Conservation (phyloP, 345 rosid species). For the Viola odorata region DNA sequence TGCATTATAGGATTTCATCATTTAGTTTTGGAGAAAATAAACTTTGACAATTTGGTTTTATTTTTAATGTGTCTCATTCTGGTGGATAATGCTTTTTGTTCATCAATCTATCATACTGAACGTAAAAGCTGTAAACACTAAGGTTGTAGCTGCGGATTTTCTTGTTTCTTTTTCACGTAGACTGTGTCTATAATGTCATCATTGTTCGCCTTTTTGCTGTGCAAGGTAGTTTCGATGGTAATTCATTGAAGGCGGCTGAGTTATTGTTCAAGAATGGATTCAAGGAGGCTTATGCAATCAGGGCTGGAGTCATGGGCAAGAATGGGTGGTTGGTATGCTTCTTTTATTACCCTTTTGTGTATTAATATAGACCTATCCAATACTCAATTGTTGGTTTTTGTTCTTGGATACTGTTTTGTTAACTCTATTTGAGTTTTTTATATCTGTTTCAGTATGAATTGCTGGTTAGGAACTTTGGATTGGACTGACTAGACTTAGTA, state of each 20-base stretch:
- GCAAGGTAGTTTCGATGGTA: conserved; percentile 94
- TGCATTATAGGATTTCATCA: not conserved
- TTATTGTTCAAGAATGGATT: conserved; percentile 66
- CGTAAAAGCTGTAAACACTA: not conserved
- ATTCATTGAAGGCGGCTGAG: conserved; percentile 68
- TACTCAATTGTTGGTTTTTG: not conserved
- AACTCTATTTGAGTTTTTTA: too few species aligned
- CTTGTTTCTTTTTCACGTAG: not conserved
- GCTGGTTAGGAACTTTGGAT: too few species aligned
- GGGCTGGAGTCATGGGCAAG: conserved; percentile 76
- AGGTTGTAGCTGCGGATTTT: not conserved
- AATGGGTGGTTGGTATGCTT: conserved; percentile 89
- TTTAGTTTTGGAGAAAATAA: not conserved
- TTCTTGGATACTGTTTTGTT: not conserved
- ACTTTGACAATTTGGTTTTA: not conserved
- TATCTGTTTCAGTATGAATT: not conserved
- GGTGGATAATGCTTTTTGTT: not conserved
- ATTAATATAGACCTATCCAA: not conserved
- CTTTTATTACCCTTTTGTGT: not conserved
- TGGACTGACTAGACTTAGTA: too few species aligned
- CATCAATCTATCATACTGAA: not conserved
- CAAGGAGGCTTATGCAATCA: conserved; percentile 81
- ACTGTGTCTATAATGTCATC: conserved; percentile 5
- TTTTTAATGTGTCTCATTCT: not conserved
- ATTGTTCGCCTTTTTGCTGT: conserved; percentile 24